Base-by-base conservation (phyloP, 2,329 filamentous ascomycete species). In the Lachnellula hyalina region DNA sequence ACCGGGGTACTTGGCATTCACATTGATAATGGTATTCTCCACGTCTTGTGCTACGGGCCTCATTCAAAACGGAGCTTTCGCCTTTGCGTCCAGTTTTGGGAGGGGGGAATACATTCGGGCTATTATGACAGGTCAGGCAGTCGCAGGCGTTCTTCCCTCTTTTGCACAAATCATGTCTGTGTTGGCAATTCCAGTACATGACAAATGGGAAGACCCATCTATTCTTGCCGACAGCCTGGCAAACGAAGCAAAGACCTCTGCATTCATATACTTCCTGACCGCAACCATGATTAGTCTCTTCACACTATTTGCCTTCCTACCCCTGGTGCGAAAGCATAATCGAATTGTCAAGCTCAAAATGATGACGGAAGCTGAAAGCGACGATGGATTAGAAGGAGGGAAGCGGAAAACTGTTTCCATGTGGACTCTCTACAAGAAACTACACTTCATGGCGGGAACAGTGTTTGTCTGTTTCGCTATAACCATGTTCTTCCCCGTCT, bases 401-500 rank as follows among this genome's bases (percentile, higher is more conserved):
- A 72, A 61, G 40, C 72, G 75, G 48, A 80, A 79, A 56, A 65
- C 72, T 1, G 74, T 88, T 2, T 74, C 83, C 11, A 78, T 96
- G 60, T 75, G 75, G 61, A 75, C 75, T 1, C 81, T 97, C 3
- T 84, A 94, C 64, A 75, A 75, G 57, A 96, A 96, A 70, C 81
- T 97, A 45, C 83, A 82, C 65, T 95, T 87, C 82, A 78, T 91
- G 14, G 83, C 90, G 0, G 75, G 78, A n/a, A 83, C 89, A 7
- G 83, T 96, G 14, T 90, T 90, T 65, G 69, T 92, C 60, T 91
- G 86, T 67, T 97, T 97, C 67, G 74, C 80, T 42, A 74, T 93
- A 52, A 92, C 92, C 49, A 97, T 99, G 93, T 85, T 94, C 69
- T 97, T 92, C 75, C 94, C 94, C 0, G 89, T 97, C 57, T 95